Base-by-base conservation (phyloP, 2,329 filamentous ascomycete genomes). In the Cladosporium sp. region DNA sequence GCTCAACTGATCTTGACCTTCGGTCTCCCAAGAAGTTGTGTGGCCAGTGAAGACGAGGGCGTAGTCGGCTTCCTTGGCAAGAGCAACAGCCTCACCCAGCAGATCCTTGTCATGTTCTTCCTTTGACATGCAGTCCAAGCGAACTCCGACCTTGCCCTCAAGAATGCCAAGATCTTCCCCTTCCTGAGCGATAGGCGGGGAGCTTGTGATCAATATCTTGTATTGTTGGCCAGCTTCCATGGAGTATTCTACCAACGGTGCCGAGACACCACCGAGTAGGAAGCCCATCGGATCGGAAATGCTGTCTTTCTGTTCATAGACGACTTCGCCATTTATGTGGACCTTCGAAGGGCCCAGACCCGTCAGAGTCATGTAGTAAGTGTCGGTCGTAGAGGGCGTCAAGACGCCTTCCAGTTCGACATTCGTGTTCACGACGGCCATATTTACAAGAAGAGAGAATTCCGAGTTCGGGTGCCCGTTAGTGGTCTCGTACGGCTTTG, bases 341-440 rank as follows among this genome's bases (percentile, higher is more conserved):
- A 61, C 59, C n/a, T 61, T 61, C 18, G 59, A 61, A 24, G 59
- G 59, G 14, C 59, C 59, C 8, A 61, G 59, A 5, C 59, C 59
- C 1, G 41, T 51, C 28, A 61, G 24, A 15, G 59, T 61, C 30
- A 61, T 15, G 41, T 61, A 61, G 12, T 61, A 61, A 36, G n/a
- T 4, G 2, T 18, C 59, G 24, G 59, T 51, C 24, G 12, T 51
- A 3, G 59, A 4, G 10, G 59, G 28, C 7, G 59, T 61, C 44
- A 61, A 18, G 12, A 51, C 59, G 12, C 59, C 59, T 52, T 61
- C 44, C 30, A 61, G 10, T n/a, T 61, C 59, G 14, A 61, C 3
- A 11, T 61, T 61, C 2, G 59, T 61, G 59, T 61, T 52, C 26
- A 34, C 41, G 8, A 61, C 30, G 8, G 21, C 12, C 26, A 61